Evolutionary conservation across 1,139 yeast genomes (phyloP).

Genomic region (Magnusiomyces sp.): DNA sequence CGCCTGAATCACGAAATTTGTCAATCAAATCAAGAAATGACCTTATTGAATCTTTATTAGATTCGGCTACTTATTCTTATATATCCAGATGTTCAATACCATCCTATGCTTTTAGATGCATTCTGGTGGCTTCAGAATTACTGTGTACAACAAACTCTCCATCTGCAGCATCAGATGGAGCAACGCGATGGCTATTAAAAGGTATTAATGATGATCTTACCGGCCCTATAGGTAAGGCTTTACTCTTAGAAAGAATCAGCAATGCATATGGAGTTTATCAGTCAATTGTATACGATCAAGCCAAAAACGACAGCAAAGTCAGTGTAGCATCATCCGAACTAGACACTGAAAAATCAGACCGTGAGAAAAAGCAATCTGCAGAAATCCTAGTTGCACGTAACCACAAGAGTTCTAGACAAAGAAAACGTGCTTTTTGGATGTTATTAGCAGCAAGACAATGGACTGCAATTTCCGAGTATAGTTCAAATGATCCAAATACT

Average conservation of each 20-base stretch:
- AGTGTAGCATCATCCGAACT: neutral
- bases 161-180: conserved; percentile 29
- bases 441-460: conserved; percentile 71
- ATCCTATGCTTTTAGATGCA: conserved; percentile 48
- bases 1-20: conserved; percentile 35
- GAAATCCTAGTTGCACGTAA: conserved; percentile 4
- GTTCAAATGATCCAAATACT: conserved; percentile 15
- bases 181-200: conserved; percentile 32
- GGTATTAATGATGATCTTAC: conserved; percentile 31
- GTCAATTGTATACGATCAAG: conserved; percentile 11
- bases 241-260: conserved; percentile 43
- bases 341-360: neutral
- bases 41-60: conserved; percentile 57
- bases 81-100: conserved; percentile 57
- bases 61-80: conserved; percentile 54
- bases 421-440: conserved; percentile 77
- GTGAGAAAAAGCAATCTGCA: neutral
- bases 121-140: conserved; percentile 34
- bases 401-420: conserved; percentile 37
- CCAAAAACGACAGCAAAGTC: neutral
- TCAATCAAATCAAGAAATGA: conserved; percentile 54
- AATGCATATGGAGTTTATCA: conserved; percentile 33
- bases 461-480: conserved; percentile 29
- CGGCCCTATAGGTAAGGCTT: conserved; percentile 35
- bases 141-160: conserved; percentile 26